phyloP scores from a whole-genome alignment of 257 asterid genomes.

The Vinca minor region DNA sequence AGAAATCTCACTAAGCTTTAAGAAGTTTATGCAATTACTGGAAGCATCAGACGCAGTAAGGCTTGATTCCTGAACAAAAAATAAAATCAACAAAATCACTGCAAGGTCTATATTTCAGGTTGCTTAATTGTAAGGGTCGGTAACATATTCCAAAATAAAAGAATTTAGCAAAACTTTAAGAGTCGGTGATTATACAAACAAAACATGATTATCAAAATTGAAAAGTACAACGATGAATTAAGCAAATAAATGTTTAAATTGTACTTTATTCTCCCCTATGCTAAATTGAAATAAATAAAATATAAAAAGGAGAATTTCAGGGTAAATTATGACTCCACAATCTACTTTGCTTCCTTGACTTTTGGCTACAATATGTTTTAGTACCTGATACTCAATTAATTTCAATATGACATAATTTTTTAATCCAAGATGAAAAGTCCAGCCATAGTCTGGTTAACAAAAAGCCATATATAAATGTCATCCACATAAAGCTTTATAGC shows the following conservation, averaged over 20 bases:
- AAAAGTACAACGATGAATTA: neutral
- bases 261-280: neutral
- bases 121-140: neutral
- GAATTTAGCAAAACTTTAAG: too few species aligned
- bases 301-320: too few species aligned
- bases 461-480: neutral
- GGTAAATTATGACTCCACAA: neutral
- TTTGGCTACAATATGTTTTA: neutral
- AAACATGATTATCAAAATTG: neutral
- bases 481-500: neutral
- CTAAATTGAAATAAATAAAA: neutral
- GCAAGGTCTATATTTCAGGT: neutral
- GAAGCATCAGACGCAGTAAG: constrained; percentile 33
- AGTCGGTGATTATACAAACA: neutral
- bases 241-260: neutral
- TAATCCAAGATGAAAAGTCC: neutral
- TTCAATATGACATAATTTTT: neutral
- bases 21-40: constrained; percentile 32
- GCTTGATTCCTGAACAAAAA: constrained; percentile 73
- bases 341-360: too few species aligned
- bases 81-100: constrained; percentile 7
- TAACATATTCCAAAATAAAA: too few species aligned
- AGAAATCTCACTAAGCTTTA: constrained; percentile 51
- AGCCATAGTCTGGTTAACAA: neutral
- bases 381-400: neutral